A percentile compares a stretch with the other conserved stretches of the same genome.
Evolutionary conservation across 1,139 yeast genomes (phyloP).

Genomic region (Lodderomyces parapsilosis): DNA sequence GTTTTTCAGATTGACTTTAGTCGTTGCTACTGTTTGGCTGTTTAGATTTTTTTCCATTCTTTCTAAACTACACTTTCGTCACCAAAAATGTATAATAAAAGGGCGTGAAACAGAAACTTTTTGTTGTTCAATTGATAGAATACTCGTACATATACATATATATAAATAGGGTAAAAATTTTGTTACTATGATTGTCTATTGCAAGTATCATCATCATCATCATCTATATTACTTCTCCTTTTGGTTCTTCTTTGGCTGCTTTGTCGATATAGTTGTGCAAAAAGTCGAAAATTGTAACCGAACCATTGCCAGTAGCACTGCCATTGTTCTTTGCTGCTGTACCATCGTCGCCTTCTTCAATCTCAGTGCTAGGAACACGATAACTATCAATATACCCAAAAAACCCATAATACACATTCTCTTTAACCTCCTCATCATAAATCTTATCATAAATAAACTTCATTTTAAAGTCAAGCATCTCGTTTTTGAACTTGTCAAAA

Average conservation of each 20-base stretch:
- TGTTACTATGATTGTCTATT: neutral
- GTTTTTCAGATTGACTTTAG: too few species aligned
- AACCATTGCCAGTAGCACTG: slow-evolving; percentile 19
- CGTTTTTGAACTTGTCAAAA: slow-evolving; percentile 62
- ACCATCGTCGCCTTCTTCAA: slow-evolving; percentile 2
- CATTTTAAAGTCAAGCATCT: slow-evolving; percentile 85
- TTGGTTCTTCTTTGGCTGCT: slow-evolving; percentile 2
- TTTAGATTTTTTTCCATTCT: too few species aligned
- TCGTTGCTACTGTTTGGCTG: too few species aligned
- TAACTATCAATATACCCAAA: slow-evolving; percentile 85
- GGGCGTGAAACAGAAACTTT: too few species aligned
- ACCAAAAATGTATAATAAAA: too few species aligned
- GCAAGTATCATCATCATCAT: too few species aligned
- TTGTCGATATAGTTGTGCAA: slow-evolving; percentile 25
- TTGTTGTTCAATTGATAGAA: neutral
- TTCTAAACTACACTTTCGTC: too few species aligned
- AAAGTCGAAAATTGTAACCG: slow-evolving; percentile 63
- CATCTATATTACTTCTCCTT: neutral
- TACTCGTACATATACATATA: neutral
- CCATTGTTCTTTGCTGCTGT: slow-evolving; percentile 17
- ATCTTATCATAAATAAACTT: slow-evolving; percentile 89
- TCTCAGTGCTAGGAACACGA: slow-evolving; percentile 22
- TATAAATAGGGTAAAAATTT: neutral
- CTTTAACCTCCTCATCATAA: slow-evolving; percentile 82
- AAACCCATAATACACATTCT: slow-evolving; percentile 85